Base-by-base conservation (phyloP, 768 basidiomycete species). In the Rhodotorula taiwanensis region DNA sequence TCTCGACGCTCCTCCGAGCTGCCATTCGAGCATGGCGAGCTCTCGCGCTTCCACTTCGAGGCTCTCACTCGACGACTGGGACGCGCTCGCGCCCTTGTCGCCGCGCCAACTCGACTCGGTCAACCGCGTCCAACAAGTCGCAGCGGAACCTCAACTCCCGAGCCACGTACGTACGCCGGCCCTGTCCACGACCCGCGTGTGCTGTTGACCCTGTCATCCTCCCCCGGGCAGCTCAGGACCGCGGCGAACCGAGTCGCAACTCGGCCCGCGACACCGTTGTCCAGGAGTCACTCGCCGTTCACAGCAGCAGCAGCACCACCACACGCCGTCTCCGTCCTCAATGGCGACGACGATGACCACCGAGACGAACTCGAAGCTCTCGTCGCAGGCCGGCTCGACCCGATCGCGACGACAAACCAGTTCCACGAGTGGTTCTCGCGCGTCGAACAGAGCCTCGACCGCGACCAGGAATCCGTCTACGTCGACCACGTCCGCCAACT, bases 381-480 rank as follows among this genome's bases (percentile, higher is more conserved):
- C 23, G 20, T 33, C 31, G 20, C 45, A 13, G 60, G 44, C 23
- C 43, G 64, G 34, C 30, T 25, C 25, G 49, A 45, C 14, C 86
- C 88, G 8, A 85, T 98, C 43, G 83, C 86, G 66, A 94, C 91
- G 0, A 86, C 92, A 2, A 90, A 98, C 71, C 91, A 97, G 70
- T 94, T 99, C 76, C 90, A 93, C 74, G 94, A 98, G 77, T 95
- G 92, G 86, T 94, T 92, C 75, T 81, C 89, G 34, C 80, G 87
- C 44, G 84, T 99, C 56, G 92, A 95, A 68, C 81, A 87, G 21
- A 87, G 87, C 5, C 89, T 95, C 42, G 87, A 91, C 13, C 90
- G 91, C 72, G 88, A 88, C 62, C 94, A 98, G 72, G 94, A 97
- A 72, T 84, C 89, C 9, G 86, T 92, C 73, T 97, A 95, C 75